Evolutionary conservation across 2,329 filamentous ascomycete genomes (phyloP).

Genomic region (Penicillium paneum): DNA sequence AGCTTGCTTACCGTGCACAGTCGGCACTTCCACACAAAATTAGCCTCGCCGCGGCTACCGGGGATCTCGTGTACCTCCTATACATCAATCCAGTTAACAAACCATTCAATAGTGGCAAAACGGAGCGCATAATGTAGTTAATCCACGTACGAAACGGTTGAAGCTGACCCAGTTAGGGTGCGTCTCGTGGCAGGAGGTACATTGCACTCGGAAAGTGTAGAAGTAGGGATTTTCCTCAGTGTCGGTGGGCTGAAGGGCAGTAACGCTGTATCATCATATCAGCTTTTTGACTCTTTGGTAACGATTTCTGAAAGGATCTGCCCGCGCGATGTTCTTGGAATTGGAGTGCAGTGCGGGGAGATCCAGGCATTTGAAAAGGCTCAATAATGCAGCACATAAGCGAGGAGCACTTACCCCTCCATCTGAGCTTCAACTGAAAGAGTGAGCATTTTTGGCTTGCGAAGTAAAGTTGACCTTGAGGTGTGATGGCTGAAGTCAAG

Average conservation of each 20-base stretch:
- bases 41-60: conserved; percentile 90
- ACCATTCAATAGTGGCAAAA: neutral
- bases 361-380: neutral
- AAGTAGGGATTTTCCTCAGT: conserved; percentile 79
- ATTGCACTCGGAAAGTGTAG: conserved; percentile 98
- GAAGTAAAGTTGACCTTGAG: neutral
- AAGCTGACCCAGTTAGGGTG: conserved; percentile 84
- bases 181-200: conserved; percentile 90
- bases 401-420: conserved; percentile 30
- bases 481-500: conserved; percentile 6
- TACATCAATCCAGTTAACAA: neutral
- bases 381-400: neutral
- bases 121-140: too few species aligned
- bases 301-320: neutral
- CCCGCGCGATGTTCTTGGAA: neutral
- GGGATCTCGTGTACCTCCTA: conserved; percentile 89
- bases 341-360: conserved; percentile 13
- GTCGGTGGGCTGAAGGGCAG: conserved; percentile 81
- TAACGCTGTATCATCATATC: conserved; percentile 62
- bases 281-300: conserved; percentile 2
- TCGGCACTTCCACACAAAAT: conserved; percentile 99
- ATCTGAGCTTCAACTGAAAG: conserved; percentile 39
- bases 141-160: conserved; percentile 73
- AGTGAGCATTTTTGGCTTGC: conserved; percentile 36
- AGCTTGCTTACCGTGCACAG: conserved; percentile 75